Evolutionary conservation across 1,139 yeast genomes (phyloP).

Genomic region (Geotrichum candidum): DNA sequence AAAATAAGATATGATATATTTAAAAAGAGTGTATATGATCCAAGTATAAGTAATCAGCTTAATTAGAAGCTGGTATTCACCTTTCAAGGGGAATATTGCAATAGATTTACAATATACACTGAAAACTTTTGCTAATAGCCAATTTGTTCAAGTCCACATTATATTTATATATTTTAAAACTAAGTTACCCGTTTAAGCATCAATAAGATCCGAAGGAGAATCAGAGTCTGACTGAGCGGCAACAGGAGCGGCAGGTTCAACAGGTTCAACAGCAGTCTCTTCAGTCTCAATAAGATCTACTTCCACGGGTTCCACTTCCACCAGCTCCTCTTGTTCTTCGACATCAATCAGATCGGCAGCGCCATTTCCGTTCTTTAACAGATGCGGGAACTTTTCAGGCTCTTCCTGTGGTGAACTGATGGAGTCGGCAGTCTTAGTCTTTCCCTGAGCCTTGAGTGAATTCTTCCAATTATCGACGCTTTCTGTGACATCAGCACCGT

Average conservation of each 20-base stretch:
- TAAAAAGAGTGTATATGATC: too few relatives aligned
- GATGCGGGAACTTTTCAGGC: constrained; percentile 31
- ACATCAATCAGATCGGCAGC: constrained; percentile 25
- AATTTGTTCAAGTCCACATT: background rate
- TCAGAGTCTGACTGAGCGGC: background rate
- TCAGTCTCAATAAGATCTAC: constrained; percentile 1
- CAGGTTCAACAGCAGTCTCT: background rate
- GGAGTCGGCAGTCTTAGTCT: constrained; percentile 50
- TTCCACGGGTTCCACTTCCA: constrained; percentile 22
- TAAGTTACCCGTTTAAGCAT: background rate
- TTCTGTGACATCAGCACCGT: constrained; percentile 49
- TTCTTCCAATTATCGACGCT: constrained; percentile 64
- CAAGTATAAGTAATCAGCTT: too few relatives aligned
- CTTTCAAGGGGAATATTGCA: too few relatives aligned
- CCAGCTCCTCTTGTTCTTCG: constrained; percentile 18
- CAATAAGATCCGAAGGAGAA: background rate
- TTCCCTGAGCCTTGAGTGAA: constrained; percentile 46
- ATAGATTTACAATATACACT: too few relatives aligned
- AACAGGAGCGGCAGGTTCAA: background rate
- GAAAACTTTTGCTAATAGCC: background rate
- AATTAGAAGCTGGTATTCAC: too few relatives aligned
- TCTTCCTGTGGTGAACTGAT: constrained; percentile 29
- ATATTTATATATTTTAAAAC: background rate
- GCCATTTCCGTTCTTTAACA: constrained; percentile 17
- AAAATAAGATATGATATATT: too few relatives aligned